Conservation (phyloP, 768 basidiomycete species). For the Lactarius vividus region DNA sequence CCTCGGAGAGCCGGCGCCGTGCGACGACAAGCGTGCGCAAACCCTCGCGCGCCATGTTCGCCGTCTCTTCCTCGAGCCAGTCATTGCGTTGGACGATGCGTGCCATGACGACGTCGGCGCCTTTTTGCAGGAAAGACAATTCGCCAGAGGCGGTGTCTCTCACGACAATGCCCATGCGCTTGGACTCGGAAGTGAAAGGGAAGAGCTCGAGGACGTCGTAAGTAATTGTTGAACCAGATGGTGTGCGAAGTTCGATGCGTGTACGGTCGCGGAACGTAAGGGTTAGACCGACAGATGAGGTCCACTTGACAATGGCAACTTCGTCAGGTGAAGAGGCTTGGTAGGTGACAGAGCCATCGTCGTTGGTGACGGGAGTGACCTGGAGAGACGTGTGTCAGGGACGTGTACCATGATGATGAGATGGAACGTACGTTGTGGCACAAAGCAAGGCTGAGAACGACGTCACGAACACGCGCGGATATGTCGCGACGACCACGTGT, state of each 20-base stretch:
- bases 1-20: conserved; percentile 67
- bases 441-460: conserved; percentile 87
- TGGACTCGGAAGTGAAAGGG: conserved; percentile 98
- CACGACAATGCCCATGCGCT: conserved; percentile 98
- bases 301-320: conserved; percentile 98
- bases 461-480: conserved; percentile 89
- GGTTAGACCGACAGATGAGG: conserved; percentile 89
- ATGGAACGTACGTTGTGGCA: conserved; percentile 84
- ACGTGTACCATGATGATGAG: not conserved
- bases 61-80: conserved; percentile 98
- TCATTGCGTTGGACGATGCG: conserved; percentile 94
- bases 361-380: conserved; percentile 95
- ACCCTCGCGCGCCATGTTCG: conserved; percentile 97
- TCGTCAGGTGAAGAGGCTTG: conserved; percentile 99
- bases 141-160: conserved; percentile 74
- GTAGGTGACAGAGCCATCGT: conserved; percentile 93
- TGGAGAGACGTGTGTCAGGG: conserved; percentile 33
- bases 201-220: conserved; percentile 94
- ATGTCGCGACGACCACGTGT: conserved; percentile 89
- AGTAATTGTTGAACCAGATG: conserved; percentile 56
- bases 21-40: conserved; percentile 92
- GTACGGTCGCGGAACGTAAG: conserved; percentile 88
- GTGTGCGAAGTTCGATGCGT: conserved; percentile 78
- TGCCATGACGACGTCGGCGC: conserved; percentile 98
- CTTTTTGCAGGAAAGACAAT: conserved; percentile 91